Conservation (phyloP, 2,329 filamentous ascomycete species). For the Clonostachys rosea region DNA sequence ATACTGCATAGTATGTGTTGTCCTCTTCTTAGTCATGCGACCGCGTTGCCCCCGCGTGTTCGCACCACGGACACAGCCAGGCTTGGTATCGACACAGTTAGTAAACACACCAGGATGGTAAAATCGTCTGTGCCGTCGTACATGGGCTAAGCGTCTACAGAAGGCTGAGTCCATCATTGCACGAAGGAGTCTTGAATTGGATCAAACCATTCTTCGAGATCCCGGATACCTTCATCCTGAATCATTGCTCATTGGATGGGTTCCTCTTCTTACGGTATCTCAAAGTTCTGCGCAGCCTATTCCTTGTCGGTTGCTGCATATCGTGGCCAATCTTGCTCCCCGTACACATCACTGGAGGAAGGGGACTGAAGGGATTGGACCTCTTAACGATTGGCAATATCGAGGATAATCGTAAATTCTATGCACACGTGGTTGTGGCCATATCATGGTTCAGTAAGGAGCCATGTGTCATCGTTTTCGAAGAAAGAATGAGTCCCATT, state of each 20-base stretch:
- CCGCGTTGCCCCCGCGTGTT: not conserved
- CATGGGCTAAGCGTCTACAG: slow-evolving; percentile 15
- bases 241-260: slow-evolving; percentile 87
- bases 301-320: slow-evolving; percentile 76
- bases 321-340: slow-evolving; percentile 86
- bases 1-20: not conserved
- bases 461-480: no score
- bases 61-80: not conserved
- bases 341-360: slow-evolving; percentile 79
- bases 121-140: not conserved
- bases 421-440: slow-evolving; percentile 73
- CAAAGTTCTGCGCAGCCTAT: slow-evolving; percentile 70
- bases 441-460: slow-evolving; percentile 64
- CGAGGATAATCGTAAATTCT: slow-evolving; percentile 53
- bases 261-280: slow-evolving; percentile 80
- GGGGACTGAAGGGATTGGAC: slow-evolving; percentile 61
- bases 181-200: slow-evolving; percentile 63
- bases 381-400: slow-evolving; percentile 77
- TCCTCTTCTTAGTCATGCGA: not conserved
- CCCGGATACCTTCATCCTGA: slow-evolving; percentile 74
- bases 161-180: slow-evolving; percentile 53
- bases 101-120: not conserved
- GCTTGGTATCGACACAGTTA: not conserved
- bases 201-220: slow-evolving; percentile 60
- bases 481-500: not conserved